These are phyloP conservation scores for Verticillium nubilum DNA, from an alignment of 2,329 filamentous ascomycete species.

Conservation along the genomic window DNA sequence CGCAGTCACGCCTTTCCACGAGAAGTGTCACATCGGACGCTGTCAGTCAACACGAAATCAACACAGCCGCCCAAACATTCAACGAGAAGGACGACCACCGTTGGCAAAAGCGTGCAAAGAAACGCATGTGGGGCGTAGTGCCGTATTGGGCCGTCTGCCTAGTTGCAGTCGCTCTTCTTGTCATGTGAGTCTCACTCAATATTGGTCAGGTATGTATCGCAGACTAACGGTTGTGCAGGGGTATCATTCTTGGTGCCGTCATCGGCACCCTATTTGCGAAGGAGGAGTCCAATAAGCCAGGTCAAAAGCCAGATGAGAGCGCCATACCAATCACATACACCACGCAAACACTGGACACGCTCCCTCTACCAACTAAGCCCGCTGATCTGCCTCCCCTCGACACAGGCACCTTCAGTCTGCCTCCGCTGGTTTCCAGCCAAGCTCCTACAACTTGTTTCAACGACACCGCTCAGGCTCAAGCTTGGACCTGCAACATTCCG, in stretches of 20 bases:
- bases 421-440: conserved; percentile 43
- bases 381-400: conserved; percentile 45
- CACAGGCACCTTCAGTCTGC: conserved; percentile 51
- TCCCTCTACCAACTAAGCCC: conserved; percentile 44
- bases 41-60: conserved; percentile 47
- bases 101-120: conserved; percentile 49
- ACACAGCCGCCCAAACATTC: conserved; percentile 37
- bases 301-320: conserved; percentile 14
- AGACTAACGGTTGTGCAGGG: conserved; percentile 13
- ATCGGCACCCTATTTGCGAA: conserved; percentile 40
- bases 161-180: conserved; percentile 37
- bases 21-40: conserved; percentile 45
- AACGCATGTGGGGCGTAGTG: conserved; percentile 52
- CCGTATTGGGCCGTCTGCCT: conserved; percentile 58
- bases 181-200: conserved; percentile 30
- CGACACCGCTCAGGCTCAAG: conserved; percentile 45
- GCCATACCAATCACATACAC: conserved; percentile 24
- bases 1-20: conserved; percentile 44
- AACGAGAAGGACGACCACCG: conserved; percentile 38
- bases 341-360: conserved; percentile 41
- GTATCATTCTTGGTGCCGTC: conserved; percentile 51
- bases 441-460: conserved; percentile 52
- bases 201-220: not conserved
- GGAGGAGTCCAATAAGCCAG: conserved; percentile 16
- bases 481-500: conserved; percentile 59